Base-by-base conservation (phyloP, 2,329 filamentous ascomycete genomes). In the Talaromyces albobiverticillius region DNA sequence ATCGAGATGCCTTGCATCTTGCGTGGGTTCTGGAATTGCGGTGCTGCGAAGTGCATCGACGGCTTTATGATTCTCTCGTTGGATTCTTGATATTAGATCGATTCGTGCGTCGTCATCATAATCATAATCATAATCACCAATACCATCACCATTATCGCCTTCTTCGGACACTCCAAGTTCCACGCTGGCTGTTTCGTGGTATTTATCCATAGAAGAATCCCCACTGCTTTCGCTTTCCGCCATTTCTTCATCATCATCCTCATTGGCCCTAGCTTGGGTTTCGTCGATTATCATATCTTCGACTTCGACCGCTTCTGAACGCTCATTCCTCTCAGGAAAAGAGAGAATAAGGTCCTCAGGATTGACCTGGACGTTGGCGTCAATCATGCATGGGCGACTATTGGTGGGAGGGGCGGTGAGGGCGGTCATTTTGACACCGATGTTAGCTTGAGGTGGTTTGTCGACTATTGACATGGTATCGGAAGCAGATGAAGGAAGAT, bases 81-180 rank as follows among this genome's bases (percentile, higher is more conserved):
- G 43, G 45, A 51, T 49, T 42, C 46, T 42, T 31, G 40, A 31
- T n/a, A 54, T 46, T 20, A 41, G 18, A 13, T 25, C 18, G n/a
- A 25, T 11, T 25, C 29, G 26, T 20, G 46, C 47, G 3, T 59
- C 46, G 22, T 38, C 14, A 13, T 46, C 42, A 16, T 51, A 16
- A 23, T 29, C 22, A 31, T 22, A 20, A 22, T 18, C 56, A 18
- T 40, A 8, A 26, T 23, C 25, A 10, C 14, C 23, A 14, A 46
- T 26, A 25, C 18, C 38, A 14, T 53, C 23, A 20, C 18, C 23
- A 9, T 16, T 8, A 14, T 45, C 38, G 7, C 34, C 25, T 10
- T 4, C 66, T 62, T n/a, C n/a, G n/a, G n/a, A n/a, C n/a, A 31
- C 67, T 66, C 18, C 70, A 4, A 73, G 64, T 53, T 73, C 71